Base-by-base conservation (phyloP, 768 basidiomycete species). In the Naganishia antarctica region DNA sequence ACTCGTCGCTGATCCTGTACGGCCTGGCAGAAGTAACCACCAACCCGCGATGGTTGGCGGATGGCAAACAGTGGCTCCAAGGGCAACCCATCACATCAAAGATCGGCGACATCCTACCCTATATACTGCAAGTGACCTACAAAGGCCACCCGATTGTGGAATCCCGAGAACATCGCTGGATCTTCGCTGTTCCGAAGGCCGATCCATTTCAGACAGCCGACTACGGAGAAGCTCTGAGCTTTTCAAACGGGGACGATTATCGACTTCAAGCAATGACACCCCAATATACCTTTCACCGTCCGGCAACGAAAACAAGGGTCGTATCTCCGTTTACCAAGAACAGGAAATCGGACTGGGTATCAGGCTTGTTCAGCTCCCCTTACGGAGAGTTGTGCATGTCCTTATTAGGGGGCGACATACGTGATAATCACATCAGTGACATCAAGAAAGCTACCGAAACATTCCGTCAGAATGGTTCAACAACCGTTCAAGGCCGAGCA, bases 111-210 rank as follows among this genome's bases (percentile, higher is more conserved):
- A 78, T 84, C 41, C 73, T 91, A 1, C 91, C 91, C 0, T 79
- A 86, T 0, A 79, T 94, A 15, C 81, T 94, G 12, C 82, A 80
- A 41, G 65, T 89, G 3, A 80, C 84, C 0, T 89, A 82, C 67
- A 82, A 86, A 45, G 83, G 82, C 0, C 74, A 82, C 66, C 87
- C 88, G 1, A 71, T 93, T 41, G 80, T 74, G 11, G 86, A 83
- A 66, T 80, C 80, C 26, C 64, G 73, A 4, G 76, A 81, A 23
- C 82, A 86, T 32, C 82, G 84, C 11, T 97, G 91, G 91, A 70
- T 78, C 29, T 78, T 76, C 64, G 67, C 66, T 37, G 74, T 77
- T 1, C 74, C 74, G 4, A 60, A 70, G 25, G 59, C 45, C 32
- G 64, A 69, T 0, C 65, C 61, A 40, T 44, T 70, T 41, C 65